These are phyloP conservation scores for Wickerhamiella bombiphila DNA, from an alignment of 805 yeast genomes.

Conservation along the genomic window DNA sequence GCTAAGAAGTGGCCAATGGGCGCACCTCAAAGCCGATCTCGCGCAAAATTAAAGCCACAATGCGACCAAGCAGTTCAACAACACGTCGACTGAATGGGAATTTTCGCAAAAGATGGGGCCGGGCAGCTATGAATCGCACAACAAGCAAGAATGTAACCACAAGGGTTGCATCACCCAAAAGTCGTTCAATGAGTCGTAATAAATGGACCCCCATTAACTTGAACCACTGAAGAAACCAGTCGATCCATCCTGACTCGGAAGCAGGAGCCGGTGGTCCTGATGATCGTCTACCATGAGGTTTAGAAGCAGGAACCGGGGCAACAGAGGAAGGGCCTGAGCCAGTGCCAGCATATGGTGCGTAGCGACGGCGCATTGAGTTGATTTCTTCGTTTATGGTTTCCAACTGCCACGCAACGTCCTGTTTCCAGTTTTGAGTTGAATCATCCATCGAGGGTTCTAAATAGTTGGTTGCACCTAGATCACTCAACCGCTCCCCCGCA, in stretches of 20 bases:
- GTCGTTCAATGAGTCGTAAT: slow-evolving; percentile 7
- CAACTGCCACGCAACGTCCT: slow-evolving; percentile 18
- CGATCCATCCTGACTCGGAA: background rate
- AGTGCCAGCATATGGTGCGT: background rate
- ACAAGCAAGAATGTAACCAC: slow-evolving; percentile 9
- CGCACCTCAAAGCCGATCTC: slow-evolving; percentile 17
- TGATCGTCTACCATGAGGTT: background rate
- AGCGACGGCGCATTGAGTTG: slow-evolving; percentile 12
- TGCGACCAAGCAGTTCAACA: slow-evolving; percentile 10
- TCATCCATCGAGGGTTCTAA: background rate
- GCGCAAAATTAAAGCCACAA: slow-evolving; percentile 14
- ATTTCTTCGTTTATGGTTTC: slow-evolving; percentile 20
- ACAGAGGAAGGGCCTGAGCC: too few relatives aligned
- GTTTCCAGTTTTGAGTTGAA: slow-evolving; percentile 12
- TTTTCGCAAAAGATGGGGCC: slow-evolving; percentile 9
- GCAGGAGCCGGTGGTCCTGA: background rate
- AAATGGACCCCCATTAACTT: background rate
- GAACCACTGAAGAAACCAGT: background rate
- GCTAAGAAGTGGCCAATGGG: too few relatives aligned
- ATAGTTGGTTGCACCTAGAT: background rate
- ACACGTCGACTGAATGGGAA: slow-evolving; percentile 10
- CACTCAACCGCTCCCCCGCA: slow-evolving; percentile 12
- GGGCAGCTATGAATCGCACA: slow-evolving; percentile 11
- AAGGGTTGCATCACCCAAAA: slow-evolving; percentile 10
- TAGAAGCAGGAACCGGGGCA: background rate